Conservation (phyloP, 2,329 filamentous ascomycete species). For the Sarocladium oryzae region DNA sequence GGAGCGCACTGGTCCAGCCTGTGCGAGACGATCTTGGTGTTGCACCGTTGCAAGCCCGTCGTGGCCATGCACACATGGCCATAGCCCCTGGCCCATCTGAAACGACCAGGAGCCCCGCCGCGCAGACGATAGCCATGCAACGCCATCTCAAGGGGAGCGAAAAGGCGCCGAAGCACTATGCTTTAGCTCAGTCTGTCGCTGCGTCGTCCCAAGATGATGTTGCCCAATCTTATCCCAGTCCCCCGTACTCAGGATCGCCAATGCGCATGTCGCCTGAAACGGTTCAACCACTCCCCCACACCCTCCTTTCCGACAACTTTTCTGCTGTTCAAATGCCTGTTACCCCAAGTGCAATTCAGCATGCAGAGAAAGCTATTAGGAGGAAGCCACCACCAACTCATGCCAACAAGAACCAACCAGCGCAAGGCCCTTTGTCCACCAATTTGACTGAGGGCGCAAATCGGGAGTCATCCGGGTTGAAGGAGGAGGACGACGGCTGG, state of each 20-base stretch:
- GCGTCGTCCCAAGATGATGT: constrained; percentile 9
- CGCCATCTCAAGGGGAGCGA: constrained; percentile 30
- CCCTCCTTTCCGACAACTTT: constrained; percentile 7
- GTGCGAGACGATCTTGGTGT: constrained; percentile 54
- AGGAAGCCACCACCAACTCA: constrained; percentile 37
- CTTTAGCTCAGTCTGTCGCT: not conserved
- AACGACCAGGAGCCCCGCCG: constrained; percentile 3
- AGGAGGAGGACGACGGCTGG: constrained; percentile 31
- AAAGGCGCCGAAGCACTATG: not conserved
- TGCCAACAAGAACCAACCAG: constrained; percentile 7
- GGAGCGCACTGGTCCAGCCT: constrained; percentile 56
- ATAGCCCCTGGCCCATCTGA: constrained; percentile 4
- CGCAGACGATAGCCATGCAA: not conserved
- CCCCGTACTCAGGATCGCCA: constrained; percentile 23
- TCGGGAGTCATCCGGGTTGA: constrained; percentile 13
- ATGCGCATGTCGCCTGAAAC: constrained; percentile 10
- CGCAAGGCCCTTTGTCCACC: not conserved
- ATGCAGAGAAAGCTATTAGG: constrained; percentile 33
- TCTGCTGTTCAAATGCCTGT: constrained; percentile 9
- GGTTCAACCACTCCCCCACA: constrained; percentile 15
- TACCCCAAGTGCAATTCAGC: constrained; percentile 17
- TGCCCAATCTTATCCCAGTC: constrained; percentile 26
- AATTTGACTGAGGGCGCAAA: not conserved
- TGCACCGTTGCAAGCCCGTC: constrained; percentile 47
- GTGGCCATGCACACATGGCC: not conserved